Evolutionary conservation across 176 grass and related monocot genomes (phyloP), one percentile per base, ranked within the genome.

Genomic region (Alloteropsis semialata): DNA sequence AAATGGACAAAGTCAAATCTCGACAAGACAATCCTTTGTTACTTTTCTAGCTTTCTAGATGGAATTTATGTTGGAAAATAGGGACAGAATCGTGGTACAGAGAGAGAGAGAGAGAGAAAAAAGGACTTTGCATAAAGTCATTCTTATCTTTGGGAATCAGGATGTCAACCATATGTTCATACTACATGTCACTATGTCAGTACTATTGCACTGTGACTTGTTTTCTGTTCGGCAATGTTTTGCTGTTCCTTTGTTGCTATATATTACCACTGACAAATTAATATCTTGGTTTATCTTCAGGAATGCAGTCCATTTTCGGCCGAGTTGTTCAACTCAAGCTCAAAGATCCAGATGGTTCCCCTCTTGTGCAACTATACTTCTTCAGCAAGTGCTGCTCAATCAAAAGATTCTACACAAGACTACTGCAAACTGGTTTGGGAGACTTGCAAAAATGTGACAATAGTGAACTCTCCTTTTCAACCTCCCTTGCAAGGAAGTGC

Each of bases 391-490:
- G 91, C 87, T 48, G 29, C 63, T 19, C 86, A 85, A 50, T 87
- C 92, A 33, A 94, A 91, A 81, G 90, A 92, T 37, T 69, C 90
- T 48, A 85, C 88, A 13, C 80, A 81, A 34, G 81, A 83, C 38
- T 97, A 90, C 82, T 97, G 92, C 41, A 61, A 73, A 46, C 36
- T 79, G 37, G 88, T 97, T 37, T 97, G 95, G 92, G 81, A 89
- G 63, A 74, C 84, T 39, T 94, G 95, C 92, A 89, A 94, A 74
- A 58, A 87, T 65, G 69, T 92, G 70, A 72, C 92, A 24, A 89
- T 92, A 74, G 72, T 75, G 36, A 92, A 94, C 74, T 94, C 95
- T 77, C 95, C 95, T 8, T 97, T 97, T 85, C 81, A 89, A 68
- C 64, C 85, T 62, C 70, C 79, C 49, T 88, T 84, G 83, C 81